These are phyloP conservation scores for Chalciporus piperatus DNA, from an alignment of 768 basidiomycete species.

Conservation along the genomic window DNA sequence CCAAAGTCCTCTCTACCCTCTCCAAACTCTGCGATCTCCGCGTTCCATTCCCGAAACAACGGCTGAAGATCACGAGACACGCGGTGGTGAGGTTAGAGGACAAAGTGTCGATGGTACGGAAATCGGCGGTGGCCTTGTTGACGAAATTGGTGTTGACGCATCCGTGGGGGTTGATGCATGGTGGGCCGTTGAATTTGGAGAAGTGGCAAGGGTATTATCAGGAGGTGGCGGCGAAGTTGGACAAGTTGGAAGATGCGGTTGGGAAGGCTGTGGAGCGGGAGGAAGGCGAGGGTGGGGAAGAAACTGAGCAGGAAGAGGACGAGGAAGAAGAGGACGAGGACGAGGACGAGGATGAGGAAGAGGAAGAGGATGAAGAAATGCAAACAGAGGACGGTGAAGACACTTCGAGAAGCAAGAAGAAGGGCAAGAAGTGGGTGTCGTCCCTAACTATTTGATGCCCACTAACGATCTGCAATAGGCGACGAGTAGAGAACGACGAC, in stretches of 20 bases:
- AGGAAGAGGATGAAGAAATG: constrained; percentile 34
- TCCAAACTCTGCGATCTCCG: constrained; percentile 72
- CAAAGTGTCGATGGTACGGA: constrained; percentile 86
- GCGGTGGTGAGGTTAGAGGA: constrained; percentile 83
- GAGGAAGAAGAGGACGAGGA: constrained; percentile 33
- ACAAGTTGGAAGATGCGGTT: constrained; percentile 64
- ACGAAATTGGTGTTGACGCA: constrained; percentile 79
- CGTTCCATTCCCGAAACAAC: constrained; percentile 83
- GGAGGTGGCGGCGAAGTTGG: constrained; percentile 58
- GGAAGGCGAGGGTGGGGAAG: constrained; percentile 33
- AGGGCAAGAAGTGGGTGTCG: constrained; percentile 28
- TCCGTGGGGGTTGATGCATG: constrained; percentile 83
- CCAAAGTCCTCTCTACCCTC: constrained; percentile 79
- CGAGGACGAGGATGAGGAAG: constrained; percentile 35
- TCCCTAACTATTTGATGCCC: not conserved
- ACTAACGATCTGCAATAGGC: constrained; percentile 15
- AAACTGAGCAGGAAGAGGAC: constrained; percentile 32
- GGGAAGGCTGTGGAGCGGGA: constrained; percentile 57
- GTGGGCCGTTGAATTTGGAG: constrained; percentile 68
- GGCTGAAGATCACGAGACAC: constrained; percentile 69
- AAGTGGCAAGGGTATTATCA: constrained; percentile 77
- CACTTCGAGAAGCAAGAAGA: constrained; percentile 28
- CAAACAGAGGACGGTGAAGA: constrained; percentile 25
- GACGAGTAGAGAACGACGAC: constrained; percentile 35
- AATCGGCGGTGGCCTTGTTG: constrained; percentile 74